A percentile compares a stretch with the other conserved stretches of the same genome.
Evolutionary conservation across 495 filamentous ascomycete species (phyloP).

Genomic region (Xylaria bambusicola): DNA sequence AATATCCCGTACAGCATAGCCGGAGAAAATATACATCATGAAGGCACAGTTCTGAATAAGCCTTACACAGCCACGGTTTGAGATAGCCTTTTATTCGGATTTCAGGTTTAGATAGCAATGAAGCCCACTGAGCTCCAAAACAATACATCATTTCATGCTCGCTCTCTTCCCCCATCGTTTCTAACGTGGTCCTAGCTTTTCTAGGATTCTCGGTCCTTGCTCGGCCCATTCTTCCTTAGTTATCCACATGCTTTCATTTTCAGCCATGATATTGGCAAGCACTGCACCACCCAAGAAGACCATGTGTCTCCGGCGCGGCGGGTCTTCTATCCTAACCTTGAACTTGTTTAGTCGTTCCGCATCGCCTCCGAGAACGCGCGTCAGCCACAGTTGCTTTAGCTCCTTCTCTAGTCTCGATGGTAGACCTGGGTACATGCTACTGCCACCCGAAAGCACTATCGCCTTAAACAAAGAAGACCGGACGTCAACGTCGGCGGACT

Average conservation of each 20-base stretch:
- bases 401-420: slow-evolving; percentile 96
- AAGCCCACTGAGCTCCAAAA: slow-evolving; percentile 18
- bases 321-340: slow-evolving; percentile 98
- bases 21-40: background rate
- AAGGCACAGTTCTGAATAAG: background rate
- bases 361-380: slow-evolving; percentile 82
- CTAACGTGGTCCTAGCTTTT: slow-evolving; percentile 85
- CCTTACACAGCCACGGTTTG: no score
- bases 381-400: slow-evolving; percentile 97
- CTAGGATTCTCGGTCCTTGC: slow-evolving; percentile 80
- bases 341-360: slow-evolving; percentile 96
- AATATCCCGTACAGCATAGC: no score
- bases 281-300: slow-evolving; percentile 98
- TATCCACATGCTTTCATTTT: slow-evolving; percentile 99
- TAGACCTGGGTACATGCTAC: slow-evolving; percentile 97
- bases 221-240: slow-evolving; percentile 95
- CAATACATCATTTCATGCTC: slow-evolving; percentile 5
- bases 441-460: slow-evolving; percentile 92
- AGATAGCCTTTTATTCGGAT: background rate
- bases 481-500: slow-evolving; percentile 92
- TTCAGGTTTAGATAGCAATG: background rate
- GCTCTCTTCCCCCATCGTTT: background rate
- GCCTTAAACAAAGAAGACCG: slow-evolving; percentile 93
- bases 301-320: slow-evolving; percentile 94
- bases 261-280: slow-evolving; percentile 96